Evolutionary conservation across 768 basidiomycete species (phyloP), one percentile per base, ranked within the genome.

Genomic region (Lactarius quietus): DNA sequence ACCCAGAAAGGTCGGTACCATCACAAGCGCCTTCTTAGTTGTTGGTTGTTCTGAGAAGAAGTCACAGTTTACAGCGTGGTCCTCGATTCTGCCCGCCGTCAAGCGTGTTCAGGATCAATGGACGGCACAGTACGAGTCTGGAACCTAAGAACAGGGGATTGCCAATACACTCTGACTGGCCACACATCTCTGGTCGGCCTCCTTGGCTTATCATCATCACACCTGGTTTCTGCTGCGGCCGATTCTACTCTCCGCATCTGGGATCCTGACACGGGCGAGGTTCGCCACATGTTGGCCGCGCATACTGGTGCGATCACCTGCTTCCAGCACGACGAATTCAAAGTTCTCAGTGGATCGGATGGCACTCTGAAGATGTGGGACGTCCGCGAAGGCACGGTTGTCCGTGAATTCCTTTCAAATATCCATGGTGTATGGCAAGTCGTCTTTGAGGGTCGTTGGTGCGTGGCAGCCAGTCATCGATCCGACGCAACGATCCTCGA

Each of bases 311-410:
- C 96, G n/a, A 98, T 99, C 70, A 98, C 97, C 20, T 99, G 96
- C 78, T 98, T 98, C 82, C 94, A 96, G 76, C 95, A 97, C 70
- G 96, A 98, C 74, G 95, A 98, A 74, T 93, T 92, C 81, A 98
- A 97, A 74, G 93, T 98, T 53, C 83, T 99, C 33, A 93, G 90
- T 72, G 96, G 96, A 15, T 92, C 90, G 17, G 97, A 98, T 70
- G 97, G 97, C 18, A 93, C 92, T 64, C 81, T 99, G 70, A 98
- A 98, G 82, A 92, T 98, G 88, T 99, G 97, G 97, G 92, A 98
- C 74, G 83, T 96, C 66, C 79, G 88, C 41, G 92, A 95, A 62
- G 97, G 96, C 26, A 82, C 83, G 0, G 87, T 92, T 43, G 87
- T 93, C 15, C 83, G 93, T 38, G 97, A 98, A 73, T 80, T 99